Percentiles rank a stretch among this genome's conserved stretches.
Conservation (phyloP, 1,284 basidiomycete species). For the Wallemia mellicola region DNA sequence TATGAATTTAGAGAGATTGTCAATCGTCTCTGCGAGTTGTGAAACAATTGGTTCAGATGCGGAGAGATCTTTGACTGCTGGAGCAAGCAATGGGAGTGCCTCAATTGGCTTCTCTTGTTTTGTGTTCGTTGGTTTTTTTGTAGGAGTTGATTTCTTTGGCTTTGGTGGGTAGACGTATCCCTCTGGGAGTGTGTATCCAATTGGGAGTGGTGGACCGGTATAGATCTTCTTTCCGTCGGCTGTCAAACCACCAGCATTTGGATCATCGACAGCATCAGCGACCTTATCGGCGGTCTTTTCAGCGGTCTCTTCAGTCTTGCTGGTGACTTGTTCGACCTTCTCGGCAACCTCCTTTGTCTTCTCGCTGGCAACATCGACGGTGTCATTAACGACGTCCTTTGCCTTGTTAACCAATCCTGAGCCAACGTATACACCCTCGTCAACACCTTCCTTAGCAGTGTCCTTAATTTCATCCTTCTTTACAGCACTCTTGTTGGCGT, state of each 20-base stretch:
- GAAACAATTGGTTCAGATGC: constrained; percentile 63
- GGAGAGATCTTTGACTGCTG: constrained; percentile 40
- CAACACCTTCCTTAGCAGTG: constrained; percentile 9
- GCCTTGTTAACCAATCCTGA: constrained; percentile 8
- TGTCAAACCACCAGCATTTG: constrained; percentile 12
- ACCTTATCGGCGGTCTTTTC: constrained; percentile 12
- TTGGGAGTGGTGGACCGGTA: constrained; percentile 33
- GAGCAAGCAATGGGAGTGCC: constrained; percentile 46
- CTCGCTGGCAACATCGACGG: constrained; percentile 9
- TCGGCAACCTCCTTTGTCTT: constrained; percentile 11
- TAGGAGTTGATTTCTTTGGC: constrained; percentile 10
- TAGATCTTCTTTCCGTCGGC: constrained; percentile 26
- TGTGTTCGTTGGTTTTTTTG: constrained; percentile 4
- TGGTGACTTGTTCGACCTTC: constrained; percentile 5
- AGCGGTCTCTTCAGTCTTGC: constrained; percentile 8
- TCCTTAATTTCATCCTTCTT: constrained; percentile 15
- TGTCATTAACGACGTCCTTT: constrained; percentile 7
- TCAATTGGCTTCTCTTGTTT: constrained; percentile 12
- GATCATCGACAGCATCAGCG: constrained; percentile 9
- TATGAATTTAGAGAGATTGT: constrained; percentile 61
- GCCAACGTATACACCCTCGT: constrained; percentile 4
- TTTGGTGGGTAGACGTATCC: constrained; percentile 29
- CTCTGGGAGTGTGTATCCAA: constrained; percentile 71
- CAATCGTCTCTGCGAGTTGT: constrained; percentile 76
- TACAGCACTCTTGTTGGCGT: constrained; percentile 18